Percentiles rank a stretch among this genome's conserved stretches.
Evolutionary conservation across 805 yeast genomes (phyloP).

Genomic region (Suhomyces sp.): DNA sequence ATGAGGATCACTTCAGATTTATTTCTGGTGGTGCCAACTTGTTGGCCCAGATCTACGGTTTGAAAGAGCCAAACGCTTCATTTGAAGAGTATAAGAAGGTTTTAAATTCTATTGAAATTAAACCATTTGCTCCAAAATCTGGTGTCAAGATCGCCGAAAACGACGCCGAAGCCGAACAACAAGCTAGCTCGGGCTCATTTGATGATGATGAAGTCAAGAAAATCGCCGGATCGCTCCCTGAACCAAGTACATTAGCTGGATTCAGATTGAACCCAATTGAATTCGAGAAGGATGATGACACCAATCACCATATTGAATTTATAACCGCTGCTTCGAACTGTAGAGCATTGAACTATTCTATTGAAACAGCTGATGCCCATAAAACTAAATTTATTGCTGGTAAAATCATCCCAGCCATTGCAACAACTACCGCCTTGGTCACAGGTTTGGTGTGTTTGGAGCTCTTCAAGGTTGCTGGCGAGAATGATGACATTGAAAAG

Average conservation of each 20-base stretch:
- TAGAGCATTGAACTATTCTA: constrained; percentile 87
- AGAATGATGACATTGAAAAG: constrained; percentile 70
- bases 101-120: constrained; percentile 41
- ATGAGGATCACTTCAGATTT: constrained; percentile 77
- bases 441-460: constrained; percentile 94
- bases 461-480: constrained; percentile 82
- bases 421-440: constrained; percentile 97
- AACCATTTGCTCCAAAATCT: constrained; percentile 69
- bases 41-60: constrained; percentile 85
- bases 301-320: constrained; percentile 94
- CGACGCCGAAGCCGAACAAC: constrained; percentile 82
- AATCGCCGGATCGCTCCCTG: constrained; percentile 78
- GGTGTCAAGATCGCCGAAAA: constrained; percentile 78
- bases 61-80: constrained; percentile 66
- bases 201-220: constrained; percentile 65
- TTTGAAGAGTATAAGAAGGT: constrained; percentile 53
- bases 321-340: constrained; percentile 94
- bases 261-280: constrained; percentile 86
- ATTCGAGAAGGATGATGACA: constrained; percentile 96
- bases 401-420: constrained; percentile 97
- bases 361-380: constrained; percentile 82
- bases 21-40: constrained; percentile 87
- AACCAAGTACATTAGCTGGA: constrained; percentile 85
- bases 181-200: constrained; percentile 30
- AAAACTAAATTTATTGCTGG: constrained; percentile 98